A percentile compares a stretch with the other conserved stretches of the same genome.
phyloP scores from a whole-genome alignment of 345 rosid genomes.

The Eucalyptus fibrosa region DNA sequence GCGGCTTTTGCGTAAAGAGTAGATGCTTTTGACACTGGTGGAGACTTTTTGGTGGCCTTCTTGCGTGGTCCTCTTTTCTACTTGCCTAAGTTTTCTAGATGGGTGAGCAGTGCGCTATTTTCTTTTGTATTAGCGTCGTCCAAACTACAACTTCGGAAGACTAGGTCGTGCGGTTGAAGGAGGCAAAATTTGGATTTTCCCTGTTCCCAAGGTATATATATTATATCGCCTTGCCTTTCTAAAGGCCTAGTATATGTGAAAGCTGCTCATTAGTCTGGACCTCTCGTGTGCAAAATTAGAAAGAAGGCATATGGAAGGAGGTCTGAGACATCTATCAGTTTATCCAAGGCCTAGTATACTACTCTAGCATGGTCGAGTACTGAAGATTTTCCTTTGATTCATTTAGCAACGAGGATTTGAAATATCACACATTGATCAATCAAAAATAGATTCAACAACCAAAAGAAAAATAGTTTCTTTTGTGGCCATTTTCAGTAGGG shows the following conservation, averaged over 20 bases:
- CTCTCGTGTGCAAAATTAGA: background rate
- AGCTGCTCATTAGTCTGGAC: background rate
- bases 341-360: background rate
- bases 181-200: background rate
- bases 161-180: background rate
- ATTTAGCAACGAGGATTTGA: background rate
- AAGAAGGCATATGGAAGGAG: background rate
- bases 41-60: background rate
- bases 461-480: background rate
- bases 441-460: background rate
- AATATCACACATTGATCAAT: background rate
- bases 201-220: background rate
- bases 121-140: background rate
- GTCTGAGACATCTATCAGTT: background rate
- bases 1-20: background rate
- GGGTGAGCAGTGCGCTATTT: background rate
- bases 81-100: background rate
- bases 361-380: background rate
- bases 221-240: background rate
- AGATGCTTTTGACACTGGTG: background rate
- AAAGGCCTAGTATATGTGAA: background rate
- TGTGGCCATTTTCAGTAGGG: background rate
- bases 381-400: background rate
- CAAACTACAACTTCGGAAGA: background rate
- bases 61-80: background rate